Percentiles rank a stretch among this genome's conserved stretches.
Evolutionary conservation across 345 rosid species (phyloP).

Genomic region (Aurinia saxatilis): DNA sequence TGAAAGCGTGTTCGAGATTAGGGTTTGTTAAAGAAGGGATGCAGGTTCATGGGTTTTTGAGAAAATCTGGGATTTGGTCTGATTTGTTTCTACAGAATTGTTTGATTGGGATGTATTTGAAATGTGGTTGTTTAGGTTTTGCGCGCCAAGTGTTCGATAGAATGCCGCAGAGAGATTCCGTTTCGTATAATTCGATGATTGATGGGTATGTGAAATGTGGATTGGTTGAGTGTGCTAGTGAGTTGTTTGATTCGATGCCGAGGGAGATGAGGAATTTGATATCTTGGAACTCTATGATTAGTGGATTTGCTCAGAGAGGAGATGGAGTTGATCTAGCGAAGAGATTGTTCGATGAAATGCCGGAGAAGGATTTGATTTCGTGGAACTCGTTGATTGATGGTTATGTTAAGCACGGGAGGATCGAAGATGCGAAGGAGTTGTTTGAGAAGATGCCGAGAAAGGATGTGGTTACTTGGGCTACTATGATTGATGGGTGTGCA

Average conservation of each 20-base stretch:
- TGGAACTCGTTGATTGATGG: slow-evolving; percentile 63
- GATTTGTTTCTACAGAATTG: slow-evolving; percentile 39
- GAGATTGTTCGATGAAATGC: slow-evolving; percentile 47
- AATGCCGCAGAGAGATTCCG: slow-evolving; percentile 31
- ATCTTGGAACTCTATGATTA: slow-evolving; percentile 65
- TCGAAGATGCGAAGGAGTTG: slow-evolving; percentile 34
- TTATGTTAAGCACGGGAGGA: slow-evolving; percentile 41
- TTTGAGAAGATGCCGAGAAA: slow-evolving; percentile 40
- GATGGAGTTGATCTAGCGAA: slow-evolving; percentile 36
- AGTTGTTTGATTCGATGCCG: slow-evolving; percentile 46
- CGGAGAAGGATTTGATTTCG: slow-evolving; percentile 48
- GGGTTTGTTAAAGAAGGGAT: slow-evolving; percentile 18
- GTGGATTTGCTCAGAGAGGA: slow-evolving; percentile 35
- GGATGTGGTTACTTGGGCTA: slow-evolving; percentile 57
- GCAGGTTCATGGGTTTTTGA: slow-evolving; percentile 41
- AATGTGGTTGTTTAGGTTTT: slow-evolving; percentile 31
- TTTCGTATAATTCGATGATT: slow-evolving; percentile 39
- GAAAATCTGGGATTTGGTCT: slow-evolving; percentile 29
- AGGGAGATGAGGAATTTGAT: slow-evolving; percentile 35
- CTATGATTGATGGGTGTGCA: slow-evolving; percentile 49
- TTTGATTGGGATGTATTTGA: slow-evolving; percentile 27
- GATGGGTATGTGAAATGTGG: slow-evolving; percentile 53
- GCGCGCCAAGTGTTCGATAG: slow-evolving; percentile 36
- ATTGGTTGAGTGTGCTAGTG: slow-evolving; percentile 34
- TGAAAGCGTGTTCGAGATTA: slow-evolving; percentile 37